Evolutionary conservation across 2,329 filamentous ascomycete genomes (phyloP), one percentile per base, ranked within the genome.

Genomic region (Chlorencoelia australis): DNA sequence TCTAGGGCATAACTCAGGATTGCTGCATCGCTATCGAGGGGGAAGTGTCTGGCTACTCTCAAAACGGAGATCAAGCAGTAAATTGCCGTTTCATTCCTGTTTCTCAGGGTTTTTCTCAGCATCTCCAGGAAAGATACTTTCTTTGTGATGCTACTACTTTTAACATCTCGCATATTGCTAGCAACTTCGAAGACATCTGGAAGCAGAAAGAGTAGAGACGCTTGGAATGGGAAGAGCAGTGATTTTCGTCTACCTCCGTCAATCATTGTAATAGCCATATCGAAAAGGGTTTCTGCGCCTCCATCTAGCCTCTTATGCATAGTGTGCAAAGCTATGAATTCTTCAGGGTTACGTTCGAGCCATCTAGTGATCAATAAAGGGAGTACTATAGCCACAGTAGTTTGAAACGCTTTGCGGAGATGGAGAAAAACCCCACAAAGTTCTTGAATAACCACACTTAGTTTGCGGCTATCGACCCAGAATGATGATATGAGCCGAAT

Each of bases 181-280:
- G 76, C 77, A 21, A 81, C 74, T 55, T 80, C 75, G 45, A 82
- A 82, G 5, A 82, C 73, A 46, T 82, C 78, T 4, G 78, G 78
- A 7, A 80, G 60, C 7, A 82, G 63, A 40, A 82, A 69, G 7
- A 82, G 58, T 4, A 82, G 59, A 9, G 70, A 67, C 2, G 68
- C 75, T 52, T 82, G 78, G 34, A 82, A 63, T 11, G 77, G 75
- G 47, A 70, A 77, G 14, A 80, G 60, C 20, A 73, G 59, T 3
- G 65, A 64, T 45, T 68, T 73, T 31, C 70, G 66, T 43, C 67
- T 67, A 24, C 64, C 66, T 37, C 67, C 72, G 51, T 81, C 76
- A 22, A 67, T 65, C 18, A 77, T 67, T 3, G 72, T 73, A 45
- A 75, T 69, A 4, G 73, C 69, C 73, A 82, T 81, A 48, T 82